Evolutionary conservation across 352 stramenopile genomes (phyloP).

Genomic region (Phytophthora colocasiae): DNA sequence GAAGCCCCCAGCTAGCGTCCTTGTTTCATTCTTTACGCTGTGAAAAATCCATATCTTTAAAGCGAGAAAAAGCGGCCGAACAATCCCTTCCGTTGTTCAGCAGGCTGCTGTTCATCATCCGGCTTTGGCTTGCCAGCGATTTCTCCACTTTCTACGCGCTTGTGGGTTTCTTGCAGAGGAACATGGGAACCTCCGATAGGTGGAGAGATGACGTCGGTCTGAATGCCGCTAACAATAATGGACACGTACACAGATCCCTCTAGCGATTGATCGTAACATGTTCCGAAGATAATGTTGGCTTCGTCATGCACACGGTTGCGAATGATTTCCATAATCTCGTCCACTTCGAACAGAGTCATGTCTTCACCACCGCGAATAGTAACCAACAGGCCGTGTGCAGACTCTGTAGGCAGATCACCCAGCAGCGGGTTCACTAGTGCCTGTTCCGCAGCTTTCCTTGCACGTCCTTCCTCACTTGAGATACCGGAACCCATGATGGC

Average conservation of each 20-base stretch:
- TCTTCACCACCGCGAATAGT: constrained; percentile 95
- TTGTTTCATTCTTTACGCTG: constrained; percentile 26
- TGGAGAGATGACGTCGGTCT: constrained; percentile 85
- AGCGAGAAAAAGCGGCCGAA: constrained; percentile 83
- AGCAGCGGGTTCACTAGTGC: constrained; percentile 96
- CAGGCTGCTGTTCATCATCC: constrained; percentile 30
- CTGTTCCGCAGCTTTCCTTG: constrained; percentile 91
- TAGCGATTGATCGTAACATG: constrained; percentile 86
- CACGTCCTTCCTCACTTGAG: constrained; percentile 75
- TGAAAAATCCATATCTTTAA: constrained; percentile 35
- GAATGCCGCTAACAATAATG: constrained; percentile 90
- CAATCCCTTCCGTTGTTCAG: constrained; percentile 50
- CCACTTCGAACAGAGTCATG: constrained; percentile 94
- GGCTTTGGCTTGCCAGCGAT: constrained; percentile 14
- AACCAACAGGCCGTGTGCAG: constrained; percentile 94
- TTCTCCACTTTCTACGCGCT: constrained; percentile 29
- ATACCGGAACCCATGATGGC: constrained; percentile 96
- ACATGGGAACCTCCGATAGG: constrained; percentile 63
- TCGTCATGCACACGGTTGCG: constrained; percentile 77
- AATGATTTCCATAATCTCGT: constrained; percentile 91
- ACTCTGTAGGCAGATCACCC: constrained; percentile 93
- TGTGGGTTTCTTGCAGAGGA: constrained; percentile 49
- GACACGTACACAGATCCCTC: constrained; percentile 86
- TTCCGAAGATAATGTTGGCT: constrained; percentile 92
- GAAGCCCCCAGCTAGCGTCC: not conserved